A percentile compares a stretch with the other conserved stretches of the same genome.
phyloP scores from a whole-genome alignment of 768 basidiomycete species.

The Mycena rebaudengoi region DNA sequence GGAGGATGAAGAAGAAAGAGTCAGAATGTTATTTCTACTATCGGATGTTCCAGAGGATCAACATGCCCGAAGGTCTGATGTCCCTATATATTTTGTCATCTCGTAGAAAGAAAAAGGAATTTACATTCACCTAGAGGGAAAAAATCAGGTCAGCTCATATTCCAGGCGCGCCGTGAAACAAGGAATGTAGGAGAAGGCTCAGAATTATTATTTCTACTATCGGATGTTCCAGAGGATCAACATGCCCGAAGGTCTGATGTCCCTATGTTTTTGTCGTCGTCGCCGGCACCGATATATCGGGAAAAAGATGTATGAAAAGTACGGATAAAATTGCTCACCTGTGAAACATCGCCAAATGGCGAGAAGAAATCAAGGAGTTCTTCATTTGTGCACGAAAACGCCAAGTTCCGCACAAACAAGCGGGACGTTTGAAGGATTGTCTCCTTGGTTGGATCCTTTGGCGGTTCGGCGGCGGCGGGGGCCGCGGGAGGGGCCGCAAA shows the following conservation, averaged over 20 bases:
- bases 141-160: constrained; percentile 4
- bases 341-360: constrained; percentile 74
- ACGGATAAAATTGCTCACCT: constrained; percentile 64
- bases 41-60: constrained; percentile 70
- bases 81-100: constrained; percentile 67
- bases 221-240: constrained; percentile 68
- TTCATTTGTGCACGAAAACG: constrained; percentile 80
- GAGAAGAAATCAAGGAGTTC: constrained; percentile 75
- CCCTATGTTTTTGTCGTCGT: constrained; percentile 63
- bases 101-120: constrained; percentile 15
- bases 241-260: constrained; percentile 73
- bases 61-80: constrained; percentile 71
- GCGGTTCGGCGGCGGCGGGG: constrained; percentile 23
- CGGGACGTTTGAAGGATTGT: constrained; percentile 80
- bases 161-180: constrained; percentile 11
- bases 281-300: neutral
- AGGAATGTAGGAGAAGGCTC: constrained; percentile 37
- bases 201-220: constrained; percentile 66
- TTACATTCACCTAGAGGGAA: constrained; percentile 49
- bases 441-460: constrained; percentile 49
- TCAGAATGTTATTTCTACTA: constrained; percentile 64
- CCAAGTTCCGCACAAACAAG: constrained; percentile 94
- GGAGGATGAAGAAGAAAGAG: constrained; percentile 36
- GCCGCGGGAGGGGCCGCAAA: constrained; percentile 13
- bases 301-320: neutral